Evolutionary conservation across 192 early-diverging fungal species (phyloP).

Genomic region (Kappamyces sp.): DNA sequence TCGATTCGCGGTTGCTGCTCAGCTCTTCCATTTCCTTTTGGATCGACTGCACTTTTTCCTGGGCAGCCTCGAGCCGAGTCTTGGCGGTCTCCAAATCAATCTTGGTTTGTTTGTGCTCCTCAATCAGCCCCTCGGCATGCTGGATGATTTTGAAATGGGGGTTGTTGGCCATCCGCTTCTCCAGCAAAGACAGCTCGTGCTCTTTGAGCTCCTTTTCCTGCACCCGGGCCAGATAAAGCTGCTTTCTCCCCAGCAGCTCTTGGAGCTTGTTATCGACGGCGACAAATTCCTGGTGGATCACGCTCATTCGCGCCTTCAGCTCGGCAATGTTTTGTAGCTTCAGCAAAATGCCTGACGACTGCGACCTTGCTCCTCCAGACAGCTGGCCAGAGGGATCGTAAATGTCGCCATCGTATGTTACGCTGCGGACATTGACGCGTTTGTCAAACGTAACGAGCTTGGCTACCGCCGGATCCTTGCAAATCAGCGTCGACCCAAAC

Average conservation of each 20-base stretch:
- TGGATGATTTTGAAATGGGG: conserved; percentile 43
- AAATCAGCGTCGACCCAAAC: conserved; percentile 90
- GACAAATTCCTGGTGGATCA: conserved; percentile 42
- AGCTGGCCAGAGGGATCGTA: conserved; percentile 94
- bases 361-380: conserved; percentile 82
- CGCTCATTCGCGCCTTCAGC: too few species aligned
- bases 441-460: conserved; percentile 87
- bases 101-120: conserved; percentile 45
- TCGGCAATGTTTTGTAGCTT: conserved; percentile 69
- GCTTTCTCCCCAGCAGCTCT: conserved; percentile 45
- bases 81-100: conserved; percentile 38
- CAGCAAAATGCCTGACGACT: conserved; percentile 63
- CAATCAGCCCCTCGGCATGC: conserved; percentile 52
- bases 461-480: conserved; percentile 75
- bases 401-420: conserved; percentile 94
- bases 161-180: conserved; percentile 74
- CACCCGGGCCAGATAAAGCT: conserved; percentile 52
- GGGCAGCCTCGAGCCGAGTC: conserved; percentile 32
- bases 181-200: conserved; percentile 70
- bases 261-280: conserved; percentile 51
- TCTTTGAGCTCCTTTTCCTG: conserved; percentile 57
- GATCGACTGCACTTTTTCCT: conserved; percentile 8
- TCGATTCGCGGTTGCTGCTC: conserved; percentile 77
- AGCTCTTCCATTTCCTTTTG: conserved; percentile 84
- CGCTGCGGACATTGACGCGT: conserved; percentile 74